Percentiles rank a stretch among this genome's conserved stretches.
These are phyloP conservation scores for Quercus tomentella DNA, from an alignment of 331 rosid genomes.

Conservation along the genomic window DNA sequence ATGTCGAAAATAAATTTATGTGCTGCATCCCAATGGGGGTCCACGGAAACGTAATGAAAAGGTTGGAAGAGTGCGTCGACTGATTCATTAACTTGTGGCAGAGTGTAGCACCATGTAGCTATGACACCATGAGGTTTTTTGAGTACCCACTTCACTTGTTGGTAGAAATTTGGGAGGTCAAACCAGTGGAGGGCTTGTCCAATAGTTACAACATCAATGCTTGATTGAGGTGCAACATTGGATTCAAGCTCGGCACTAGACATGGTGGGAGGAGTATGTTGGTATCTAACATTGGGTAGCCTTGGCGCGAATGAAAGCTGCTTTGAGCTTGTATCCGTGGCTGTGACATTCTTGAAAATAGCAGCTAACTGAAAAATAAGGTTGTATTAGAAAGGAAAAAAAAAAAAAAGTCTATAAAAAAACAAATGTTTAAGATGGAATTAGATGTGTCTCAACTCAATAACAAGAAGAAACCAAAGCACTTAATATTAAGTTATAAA, in stretches of 20 bases:
- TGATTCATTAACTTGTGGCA: constrained; percentile 35
- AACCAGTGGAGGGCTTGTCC: constrained; percentile 85
- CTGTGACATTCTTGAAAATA: constrained; percentile 59
- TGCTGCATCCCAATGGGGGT: constrained; percentile 47
- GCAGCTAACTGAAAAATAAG: constrained; percentile 45
- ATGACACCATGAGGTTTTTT: constrained; percentile 75
- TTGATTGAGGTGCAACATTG: constrained; percentile 36
- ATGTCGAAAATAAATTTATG: constrained; percentile 40
- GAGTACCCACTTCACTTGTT: constrained; percentile 49
- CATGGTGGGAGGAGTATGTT: constrained; percentile 51
- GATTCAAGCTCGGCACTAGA: constrained; percentile 44
- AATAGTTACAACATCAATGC: constrained; percentile 60
- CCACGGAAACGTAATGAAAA: constrained; percentile 7
- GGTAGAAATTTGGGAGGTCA: constrained; percentile 53
- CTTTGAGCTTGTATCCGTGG: constrained; percentile 61
- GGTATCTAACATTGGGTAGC: constrained; percentile 53
- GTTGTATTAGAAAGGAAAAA: not conserved
- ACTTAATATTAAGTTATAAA: too few relatives aligned
- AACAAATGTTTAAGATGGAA: too few relatives aligned
- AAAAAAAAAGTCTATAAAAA: too few relatives aligned
- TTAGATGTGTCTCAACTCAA: too few relatives aligned
- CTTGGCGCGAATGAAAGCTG: constrained; percentile 50
- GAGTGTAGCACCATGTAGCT: constrained; percentile 71
- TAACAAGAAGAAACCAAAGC: too few relatives aligned
- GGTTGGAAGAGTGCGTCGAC: constrained; percentile 38